phyloP scores from a whole-genome alignment of 257 asterid genomes.

The Lithospermum erythrorhizon region DNA sequence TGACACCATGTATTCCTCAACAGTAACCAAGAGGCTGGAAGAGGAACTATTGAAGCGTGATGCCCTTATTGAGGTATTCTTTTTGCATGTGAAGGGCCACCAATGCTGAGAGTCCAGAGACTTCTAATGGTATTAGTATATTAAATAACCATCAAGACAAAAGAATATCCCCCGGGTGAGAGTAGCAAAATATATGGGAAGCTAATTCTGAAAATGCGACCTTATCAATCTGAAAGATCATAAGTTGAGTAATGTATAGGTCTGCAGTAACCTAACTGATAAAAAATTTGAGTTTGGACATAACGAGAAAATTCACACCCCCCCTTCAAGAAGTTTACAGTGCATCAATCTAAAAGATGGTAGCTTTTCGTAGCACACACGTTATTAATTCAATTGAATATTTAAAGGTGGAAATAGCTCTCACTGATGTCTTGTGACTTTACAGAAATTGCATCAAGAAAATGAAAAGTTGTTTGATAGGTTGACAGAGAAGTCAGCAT shows the following conservation, averaged over 20 bases:
- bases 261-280: too few species aligned
- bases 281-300: neutral
- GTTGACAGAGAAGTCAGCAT: slow-evolving; percentile 77
- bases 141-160: neutral
- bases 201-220: neutral
- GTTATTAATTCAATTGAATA: neutral
- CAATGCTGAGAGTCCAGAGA: too few species aligned
- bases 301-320: neutral
- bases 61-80: slow-evolving; percentile 84
- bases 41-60: slow-evolving; percentile 94
- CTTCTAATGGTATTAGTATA: neutral
- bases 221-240: neutral
- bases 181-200: neutral
- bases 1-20: slow-evolving; percentile 57
- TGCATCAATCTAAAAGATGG: too few species aligned
- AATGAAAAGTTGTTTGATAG: slow-evolving; percentile 91
- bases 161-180: too few species aligned
- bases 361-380: neutral
- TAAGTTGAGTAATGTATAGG: neutral
- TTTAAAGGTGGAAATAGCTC: neutral
- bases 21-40: slow-evolving; percentile 86
- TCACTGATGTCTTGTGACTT: slow-evolving; percentile 1
- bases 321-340: neutral
- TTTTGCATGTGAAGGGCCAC: neutral
- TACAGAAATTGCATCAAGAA: slow-evolving; percentile 95